A percentile compares a stretch with the other conserved stretches of the same genome.
phyloP scores from a whole-genome alignment of 1,284 basidiomycete species.

The Malassezia arunalokei region DNA sequence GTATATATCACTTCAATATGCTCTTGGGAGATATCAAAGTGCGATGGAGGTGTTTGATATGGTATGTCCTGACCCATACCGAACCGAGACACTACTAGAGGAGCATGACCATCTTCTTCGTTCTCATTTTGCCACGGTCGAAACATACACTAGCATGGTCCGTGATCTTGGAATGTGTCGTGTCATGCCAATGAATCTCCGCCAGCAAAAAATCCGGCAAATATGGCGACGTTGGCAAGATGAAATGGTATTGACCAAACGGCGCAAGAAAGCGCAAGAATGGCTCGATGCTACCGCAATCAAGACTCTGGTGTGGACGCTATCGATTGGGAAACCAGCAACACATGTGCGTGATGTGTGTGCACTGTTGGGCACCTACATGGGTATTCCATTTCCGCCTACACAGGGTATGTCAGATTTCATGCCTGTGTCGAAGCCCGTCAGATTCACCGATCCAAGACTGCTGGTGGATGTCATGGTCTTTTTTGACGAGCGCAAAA shows the following conservation, averaged over 20 bases:
- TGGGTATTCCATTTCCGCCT: slow-evolving; percentile 1
- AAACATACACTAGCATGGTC: slow-evolving; percentile 6
- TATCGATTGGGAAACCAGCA: neutral
- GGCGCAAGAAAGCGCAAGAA: neutral
- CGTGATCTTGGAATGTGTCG: slow-evolving; percentile 5
- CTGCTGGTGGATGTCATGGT: slow-evolving; percentile 8
- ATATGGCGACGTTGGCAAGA: slow-evolving; percentile 13
- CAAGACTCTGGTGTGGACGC: slow-evolving; percentile 14
- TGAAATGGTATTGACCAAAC: slow-evolving; percentile 1
- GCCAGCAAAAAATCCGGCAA: neutral
- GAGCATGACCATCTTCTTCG: slow-evolving; percentile 1
- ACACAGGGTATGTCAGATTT: neutral
- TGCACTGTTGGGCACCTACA: slow-evolving; percentile 9
- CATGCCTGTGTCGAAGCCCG: neutral
- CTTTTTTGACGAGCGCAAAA: slow-evolving; percentile 3
- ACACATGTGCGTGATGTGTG: neutral
- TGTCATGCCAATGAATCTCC: neutral
- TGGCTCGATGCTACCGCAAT: slow-evolving; percentile 8
- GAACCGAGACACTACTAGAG: neutral
- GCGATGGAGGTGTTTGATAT: slow-evolving; percentile 4
- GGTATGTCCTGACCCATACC: slow-evolving; percentile 3
- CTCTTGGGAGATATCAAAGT: neutral
- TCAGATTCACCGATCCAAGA: neutral
- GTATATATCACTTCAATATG: slow-evolving; percentile 7
- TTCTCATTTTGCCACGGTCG: slow-evolving; percentile 4